Conservation (phyloP, 1,139 yeast species). For the Sporopachydermia cereana region DNA sequence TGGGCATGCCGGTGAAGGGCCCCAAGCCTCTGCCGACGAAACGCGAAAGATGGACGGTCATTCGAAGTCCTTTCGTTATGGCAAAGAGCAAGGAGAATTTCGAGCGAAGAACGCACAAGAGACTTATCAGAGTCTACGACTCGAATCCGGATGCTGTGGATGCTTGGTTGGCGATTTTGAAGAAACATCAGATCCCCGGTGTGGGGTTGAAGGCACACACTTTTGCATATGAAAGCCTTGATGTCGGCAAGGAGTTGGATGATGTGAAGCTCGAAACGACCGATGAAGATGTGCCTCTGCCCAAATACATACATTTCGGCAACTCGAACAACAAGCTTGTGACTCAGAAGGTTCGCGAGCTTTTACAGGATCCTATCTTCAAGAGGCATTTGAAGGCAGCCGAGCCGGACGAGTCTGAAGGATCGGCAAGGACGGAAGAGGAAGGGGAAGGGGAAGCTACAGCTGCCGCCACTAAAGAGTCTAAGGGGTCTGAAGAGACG, state of each 20-base stretch:
- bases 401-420: not conserved
- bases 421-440: not conserved
- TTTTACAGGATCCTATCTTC: conserved; percentile 57
- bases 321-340: conserved; percentile 39
- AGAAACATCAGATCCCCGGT: conserved; percentile 69
- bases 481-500: not conserved
- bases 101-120: conserved; percentile 74
- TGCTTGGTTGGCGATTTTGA: conserved; percentile 66
- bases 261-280: conserved; percentile 17
- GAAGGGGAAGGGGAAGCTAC: not conserved
- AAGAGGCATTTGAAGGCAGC: conserved; percentile 27
- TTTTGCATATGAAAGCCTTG: conserved; percentile 46
- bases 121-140: conserved; percentile 67
- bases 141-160: conserved; percentile 80
- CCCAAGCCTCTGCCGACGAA: conserved; percentile 57
- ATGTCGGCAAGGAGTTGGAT: conserved; percentile 26
- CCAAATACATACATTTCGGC: conserved; percentile 7
- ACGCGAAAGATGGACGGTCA: conserved; percentile 88
- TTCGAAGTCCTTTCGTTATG: conserved; percentile 86
- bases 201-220: conserved; percentile 74
- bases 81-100: conserved; percentile 93
- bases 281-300: conserved; percentile 8
- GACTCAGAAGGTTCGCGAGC: conserved; percentile 60
- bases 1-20: conserved; percentile 74
- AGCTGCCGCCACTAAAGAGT: not conserved